A percentile compares a stretch with the other conserved stretches of the same genome.
Conservation (phyloP, 495 filamentous ascomycete genomes). For the Jackrogersella minutella region DNA sequence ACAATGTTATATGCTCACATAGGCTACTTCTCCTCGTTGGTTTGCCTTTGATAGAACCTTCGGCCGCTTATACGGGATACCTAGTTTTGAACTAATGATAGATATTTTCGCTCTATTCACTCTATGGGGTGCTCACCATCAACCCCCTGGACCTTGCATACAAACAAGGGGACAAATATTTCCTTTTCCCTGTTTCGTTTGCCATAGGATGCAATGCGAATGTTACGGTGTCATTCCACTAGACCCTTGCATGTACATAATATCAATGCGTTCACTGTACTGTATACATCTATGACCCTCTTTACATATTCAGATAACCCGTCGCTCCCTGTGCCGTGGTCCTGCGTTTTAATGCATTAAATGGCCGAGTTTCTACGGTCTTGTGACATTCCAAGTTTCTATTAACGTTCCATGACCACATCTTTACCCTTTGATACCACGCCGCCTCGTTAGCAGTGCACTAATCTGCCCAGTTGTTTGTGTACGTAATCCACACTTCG, state of each 20-base stretch:
- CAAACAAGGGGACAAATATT: conserved; percentile 39
- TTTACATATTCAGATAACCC: conserved; percentile 35
- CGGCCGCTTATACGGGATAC: conserved; percentile 5
- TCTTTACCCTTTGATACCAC: conserved; percentile 15
- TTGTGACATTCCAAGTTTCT: conserved; percentile 42
- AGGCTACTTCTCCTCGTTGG: not conserved
- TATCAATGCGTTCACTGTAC: conserved; percentile 17
- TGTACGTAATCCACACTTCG: conserved; percentile 26
- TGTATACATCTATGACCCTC: conserved; percentile 10
- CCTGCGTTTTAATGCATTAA: conserved; percentile 42
- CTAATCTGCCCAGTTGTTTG: not conserved
- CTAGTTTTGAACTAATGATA: conserved; percentile 21
- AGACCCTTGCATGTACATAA: conserved; percentile 35
- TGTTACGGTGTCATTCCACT: conserved; percentile 36
- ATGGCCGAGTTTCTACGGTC: conserved; percentile 43
- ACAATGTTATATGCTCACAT: not conserved
- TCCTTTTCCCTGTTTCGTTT: conserved; percentile 38
- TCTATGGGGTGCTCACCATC: conserved; percentile 16
- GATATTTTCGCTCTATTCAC: conserved; percentile 1
- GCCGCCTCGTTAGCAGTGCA: conserved; percentile 7
- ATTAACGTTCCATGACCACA: conserved; percentile 37
- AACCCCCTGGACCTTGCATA: conserved; percentile 40
- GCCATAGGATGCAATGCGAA: conserved; percentile 35
- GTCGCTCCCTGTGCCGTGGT: conserved; percentile 37
- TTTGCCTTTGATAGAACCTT: conserved; percentile 13